Evolutionary conservation across 768 basidiomycete genomes (phyloP).

Genomic region (Lentinula sp.): DNA sequence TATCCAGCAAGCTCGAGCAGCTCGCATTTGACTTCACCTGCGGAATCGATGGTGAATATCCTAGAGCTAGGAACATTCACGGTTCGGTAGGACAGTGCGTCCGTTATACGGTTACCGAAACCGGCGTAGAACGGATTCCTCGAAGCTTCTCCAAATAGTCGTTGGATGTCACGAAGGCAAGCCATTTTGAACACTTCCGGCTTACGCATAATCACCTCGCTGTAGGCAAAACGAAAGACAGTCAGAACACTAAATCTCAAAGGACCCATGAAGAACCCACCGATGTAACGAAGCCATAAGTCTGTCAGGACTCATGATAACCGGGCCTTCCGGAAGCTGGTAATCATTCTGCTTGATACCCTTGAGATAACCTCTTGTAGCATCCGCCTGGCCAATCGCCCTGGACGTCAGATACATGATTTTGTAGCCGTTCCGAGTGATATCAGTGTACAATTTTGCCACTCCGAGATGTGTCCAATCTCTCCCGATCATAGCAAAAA

Average conservation of each 20-base stretch:
- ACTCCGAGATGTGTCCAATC: slow-evolving; percentile 99
- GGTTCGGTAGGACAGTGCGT: slow-evolving; percentile 94
- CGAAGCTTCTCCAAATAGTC: slow-evolving; percentile 71
- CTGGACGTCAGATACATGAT: slow-evolving; percentile 97
- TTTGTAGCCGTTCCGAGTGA: slow-evolving; percentile 92
- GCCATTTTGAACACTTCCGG: slow-evolving; percentile 99
- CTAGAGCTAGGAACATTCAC: slow-evolving; percentile 91
- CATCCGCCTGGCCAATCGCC: slow-evolving; percentile 96
- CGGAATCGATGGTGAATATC: slow-evolving; percentile 96
- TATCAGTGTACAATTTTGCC: slow-evolving; percentile 95
- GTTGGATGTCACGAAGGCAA: slow-evolving; percentile 89
- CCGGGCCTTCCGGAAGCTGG: slow-evolving; percentile 94
- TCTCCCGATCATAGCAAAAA: slow-evolving; percentile 95
- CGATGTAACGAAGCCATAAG: slow-evolving; percentile 92
- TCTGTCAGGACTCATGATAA: slow-evolving; percentile 98
- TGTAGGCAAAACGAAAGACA: slow-evolving; percentile 21
- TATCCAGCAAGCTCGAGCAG: slow-evolving; percentile 94
- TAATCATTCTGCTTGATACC: slow-evolving; percentile 95
- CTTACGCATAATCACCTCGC: slow-evolving; percentile 98
- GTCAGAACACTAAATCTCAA: not conserved
- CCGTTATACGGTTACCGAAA: slow-evolving; percentile 97
- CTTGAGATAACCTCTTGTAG: slow-evolving; percentile 90
- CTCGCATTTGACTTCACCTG: slow-evolving; percentile 95
- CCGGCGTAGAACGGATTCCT: slow-evolving; percentile 91
- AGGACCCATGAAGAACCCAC: slow-evolving; percentile 33